Conservation (phyloP, 805 yeast genomes). For the Candida coquimbonensis region DNA sequence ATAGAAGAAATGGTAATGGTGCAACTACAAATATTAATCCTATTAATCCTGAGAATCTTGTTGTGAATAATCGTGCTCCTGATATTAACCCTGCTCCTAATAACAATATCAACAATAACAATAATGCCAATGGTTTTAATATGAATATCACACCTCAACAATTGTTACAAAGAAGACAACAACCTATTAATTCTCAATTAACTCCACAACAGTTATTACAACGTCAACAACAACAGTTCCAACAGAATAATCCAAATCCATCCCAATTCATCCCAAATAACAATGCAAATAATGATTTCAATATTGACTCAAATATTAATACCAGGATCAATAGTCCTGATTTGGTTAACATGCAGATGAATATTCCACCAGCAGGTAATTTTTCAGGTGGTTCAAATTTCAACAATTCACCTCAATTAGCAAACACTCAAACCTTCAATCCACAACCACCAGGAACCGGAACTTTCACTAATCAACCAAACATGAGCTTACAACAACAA, state of each 20-base stretch:
- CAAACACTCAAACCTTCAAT: background rate
- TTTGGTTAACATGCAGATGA: background rate
- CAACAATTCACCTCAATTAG: conserved; percentile 10
- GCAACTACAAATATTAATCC: conserved; percentile 12
- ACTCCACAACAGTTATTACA: conserved; percentile 24
- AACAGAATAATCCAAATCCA: conserved; percentile 4
- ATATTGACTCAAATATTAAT: background rate
- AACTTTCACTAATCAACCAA: conserved; percentile 1
- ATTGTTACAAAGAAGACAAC: conserved; percentile 23
- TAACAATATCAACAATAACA: background rate
- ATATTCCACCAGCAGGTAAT: conserved; percentile 4
- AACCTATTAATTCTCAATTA: conserved; percentile 10
- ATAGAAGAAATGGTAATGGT: conserved; percentile 24
- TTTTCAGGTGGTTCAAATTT: conserved; percentile 6
- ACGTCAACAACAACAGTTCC: conserved; percentile 20
- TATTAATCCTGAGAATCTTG: background rate
- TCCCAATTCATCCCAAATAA: conserved; percentile 8
- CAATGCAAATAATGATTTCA: background rate
- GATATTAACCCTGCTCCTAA: background rate
- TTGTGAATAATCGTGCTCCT: background rate
- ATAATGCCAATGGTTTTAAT: background rate
- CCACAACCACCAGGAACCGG: conserved; percentile 6
- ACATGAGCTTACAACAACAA: background rate
- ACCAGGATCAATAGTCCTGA: conserved; percentile 8
- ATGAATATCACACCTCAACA: conserved; percentile 17